phyloP scores from a whole-genome alignment of 345 rosid species.

The Viola odorata region DNA sequence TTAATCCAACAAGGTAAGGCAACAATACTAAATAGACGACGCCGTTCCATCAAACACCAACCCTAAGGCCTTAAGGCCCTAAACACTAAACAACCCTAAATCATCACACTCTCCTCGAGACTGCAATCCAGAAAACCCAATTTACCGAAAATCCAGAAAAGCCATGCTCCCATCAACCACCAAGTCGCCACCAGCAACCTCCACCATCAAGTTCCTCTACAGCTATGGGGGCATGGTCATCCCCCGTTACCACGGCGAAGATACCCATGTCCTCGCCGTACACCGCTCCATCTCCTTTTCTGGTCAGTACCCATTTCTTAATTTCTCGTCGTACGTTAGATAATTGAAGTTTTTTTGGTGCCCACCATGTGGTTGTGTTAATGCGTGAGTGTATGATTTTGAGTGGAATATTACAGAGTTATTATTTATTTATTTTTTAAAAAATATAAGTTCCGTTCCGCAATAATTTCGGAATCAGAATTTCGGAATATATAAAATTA shows the following conservation, averaged over 20 bases:
- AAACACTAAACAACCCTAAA: too few relatives aligned
- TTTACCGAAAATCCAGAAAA: background rate
- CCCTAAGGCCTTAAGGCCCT: too few relatives aligned
- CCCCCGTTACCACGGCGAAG: conserved; percentile 85
- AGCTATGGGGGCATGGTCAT: conserved; percentile 82
- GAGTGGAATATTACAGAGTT: conserved; percentile 45
- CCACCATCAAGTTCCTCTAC: conserved; percentile 68
- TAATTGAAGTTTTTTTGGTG: background rate
- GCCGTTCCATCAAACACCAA: too few relatives aligned
- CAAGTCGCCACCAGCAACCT: background rate
- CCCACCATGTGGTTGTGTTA: background rate
- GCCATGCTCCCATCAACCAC: conserved; percentile 32
- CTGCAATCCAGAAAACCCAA: background rate
- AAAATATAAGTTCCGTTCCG: too few relatives aligned
- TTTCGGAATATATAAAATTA: too few relatives aligned
- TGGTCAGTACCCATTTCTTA: conserved; percentile 35
- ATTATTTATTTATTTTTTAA: too few relatives aligned
- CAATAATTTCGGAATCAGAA: too few relatives aligned
- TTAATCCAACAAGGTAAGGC: too few relatives aligned
- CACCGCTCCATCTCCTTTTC: conserved; percentile 59
- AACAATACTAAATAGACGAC: too few relatives aligned
- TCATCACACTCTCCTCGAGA: too few relatives aligned
- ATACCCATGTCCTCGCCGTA: conserved; percentile 83
- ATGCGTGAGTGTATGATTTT: background rate
- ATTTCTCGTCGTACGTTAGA: background rate